Conservation (phyloP, 345 rosid species). For the Rhizophora mangle region DNA sequence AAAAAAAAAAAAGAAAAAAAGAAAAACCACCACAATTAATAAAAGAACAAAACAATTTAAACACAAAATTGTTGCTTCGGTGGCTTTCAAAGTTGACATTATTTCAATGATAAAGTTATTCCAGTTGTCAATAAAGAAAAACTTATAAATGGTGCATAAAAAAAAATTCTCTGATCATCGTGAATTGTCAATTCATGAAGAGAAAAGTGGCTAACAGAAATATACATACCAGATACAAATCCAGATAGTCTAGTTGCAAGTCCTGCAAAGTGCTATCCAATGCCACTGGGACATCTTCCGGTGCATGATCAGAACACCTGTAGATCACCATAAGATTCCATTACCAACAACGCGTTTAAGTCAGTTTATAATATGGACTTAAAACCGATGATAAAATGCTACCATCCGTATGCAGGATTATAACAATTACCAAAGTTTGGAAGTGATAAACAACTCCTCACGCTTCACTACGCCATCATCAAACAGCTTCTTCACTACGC, state of each 20-base stretch:
- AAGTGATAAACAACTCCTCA: slow-evolving; percentile 41
- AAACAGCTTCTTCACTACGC: slow-evolving; percentile 45
- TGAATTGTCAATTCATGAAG: no score
- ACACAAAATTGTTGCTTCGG: no score
- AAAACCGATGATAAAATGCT: no score
- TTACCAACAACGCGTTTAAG: slow-evolving; percentile 14
- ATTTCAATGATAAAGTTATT: no score
- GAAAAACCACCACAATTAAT: no score
- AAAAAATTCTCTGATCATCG: no score
- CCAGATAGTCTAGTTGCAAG: slow-evolving; percentile 66
- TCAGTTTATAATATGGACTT: not conserved
- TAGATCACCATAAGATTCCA: not conserved
- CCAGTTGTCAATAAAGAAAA: no score
- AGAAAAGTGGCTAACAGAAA: no score
- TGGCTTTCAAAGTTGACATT: no score
- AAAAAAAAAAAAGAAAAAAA: no score
- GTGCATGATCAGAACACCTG: slow-evolving; percentile 63
- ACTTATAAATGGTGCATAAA: no score
- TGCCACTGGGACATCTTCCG: slow-evolving; percentile 59
- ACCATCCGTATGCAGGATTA: not conserved
- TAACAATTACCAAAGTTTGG: slow-evolving; percentile 38
- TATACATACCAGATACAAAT: slow-evolving; percentile 12
- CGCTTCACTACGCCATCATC: slow-evolving; percentile 42
- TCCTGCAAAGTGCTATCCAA: slow-evolving; percentile 56
- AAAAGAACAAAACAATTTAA: not conserved